Percentiles rank a stretch among this genome's conserved stretches.
These are phyloP conservation scores for Stellera chamaejasme DNA, from an alignment of 345 rosid genomes.

Conservation along the genomic window DNA sequence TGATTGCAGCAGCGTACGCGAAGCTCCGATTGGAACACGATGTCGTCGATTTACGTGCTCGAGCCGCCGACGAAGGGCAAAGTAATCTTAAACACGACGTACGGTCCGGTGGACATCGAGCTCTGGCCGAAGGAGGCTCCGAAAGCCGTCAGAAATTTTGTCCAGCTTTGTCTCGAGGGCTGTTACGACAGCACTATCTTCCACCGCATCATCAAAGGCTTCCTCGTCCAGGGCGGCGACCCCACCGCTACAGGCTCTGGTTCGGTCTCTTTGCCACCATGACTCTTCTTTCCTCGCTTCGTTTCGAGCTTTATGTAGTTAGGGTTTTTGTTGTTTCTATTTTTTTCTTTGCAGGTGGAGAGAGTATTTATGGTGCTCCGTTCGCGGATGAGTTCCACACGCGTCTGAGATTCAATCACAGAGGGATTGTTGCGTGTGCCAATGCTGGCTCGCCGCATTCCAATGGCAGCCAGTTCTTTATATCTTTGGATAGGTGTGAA, in stretches of 20 bases:
- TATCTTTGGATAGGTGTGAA: constrained; percentile 83
- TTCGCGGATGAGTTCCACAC: constrained; percentile 88
- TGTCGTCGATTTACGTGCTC: constrained; percentile 84
- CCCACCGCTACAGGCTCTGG: constrained; percentile 90
- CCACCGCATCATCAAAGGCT: constrained; percentile 88
- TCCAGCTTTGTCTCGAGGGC: constrained; percentile 89
- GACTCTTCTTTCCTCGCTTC: not conserved
- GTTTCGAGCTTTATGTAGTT: not conserved
- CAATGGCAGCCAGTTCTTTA: constrained; percentile 92
- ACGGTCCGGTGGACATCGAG: constrained; percentile 88
- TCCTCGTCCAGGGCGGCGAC: constrained; percentile 84
- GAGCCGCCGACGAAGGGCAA: constrained; percentile 97
- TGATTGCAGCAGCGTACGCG: not conserved
- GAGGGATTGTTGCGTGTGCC: constrained; percentile 91
- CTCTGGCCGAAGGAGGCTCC: constrained; percentile 97
- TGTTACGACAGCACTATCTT: constrained; percentile 80
- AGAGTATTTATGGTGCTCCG: constrained; percentile 63
- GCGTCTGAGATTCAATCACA: constrained; percentile 78
- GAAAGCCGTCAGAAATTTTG: constrained; percentile 87
- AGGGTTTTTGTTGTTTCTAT: constrained; percentile 5
- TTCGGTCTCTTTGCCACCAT: constrained; percentile 8
- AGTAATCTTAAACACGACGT: constrained; percentile 65
- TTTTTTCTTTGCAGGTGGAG: constrained; percentile 48
- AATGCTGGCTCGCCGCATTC: constrained; percentile 77
- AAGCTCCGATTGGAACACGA: constrained; percentile 14